phyloP scores from a whole-genome alignment of 2,329 filamentous ascomycete genomes.

The Scedosporium aurantiacum region DNA sequence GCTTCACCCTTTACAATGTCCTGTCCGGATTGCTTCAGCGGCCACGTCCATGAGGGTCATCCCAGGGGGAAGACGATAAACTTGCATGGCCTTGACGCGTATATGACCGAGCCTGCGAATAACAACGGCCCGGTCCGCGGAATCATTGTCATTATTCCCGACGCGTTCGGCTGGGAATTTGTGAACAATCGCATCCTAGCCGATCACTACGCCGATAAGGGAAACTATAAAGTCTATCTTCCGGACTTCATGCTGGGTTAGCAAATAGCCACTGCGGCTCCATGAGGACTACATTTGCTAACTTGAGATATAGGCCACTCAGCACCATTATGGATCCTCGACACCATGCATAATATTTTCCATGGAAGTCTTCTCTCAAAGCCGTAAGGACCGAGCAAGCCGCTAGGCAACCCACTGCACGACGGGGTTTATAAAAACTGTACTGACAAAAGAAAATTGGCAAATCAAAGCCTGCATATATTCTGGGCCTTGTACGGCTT shows the following conservation, averaged over 20 bases:
- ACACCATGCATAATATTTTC: constrained; percentile 16
- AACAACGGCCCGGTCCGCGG: constrained; percentile 25
- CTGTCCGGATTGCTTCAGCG: constrained; percentile 34
- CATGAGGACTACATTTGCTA: no score
- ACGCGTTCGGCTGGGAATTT: constrained; percentile 45
- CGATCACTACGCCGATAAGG: constrained; percentile 41
- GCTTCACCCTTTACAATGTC: constrained; percentile 16
- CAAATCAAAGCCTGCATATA: constrained; percentile 14
- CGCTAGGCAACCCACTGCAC: no score
- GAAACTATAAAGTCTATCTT: constrained; percentile 37
- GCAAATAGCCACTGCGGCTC: not conserved
- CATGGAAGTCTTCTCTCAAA: constrained; percentile 16
- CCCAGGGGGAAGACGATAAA: constrained; percentile 32
- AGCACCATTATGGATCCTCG: constrained; percentile 20
- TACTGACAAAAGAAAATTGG: no score
- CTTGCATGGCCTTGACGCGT: constrained; percentile 37
- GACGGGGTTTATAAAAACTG: no score
- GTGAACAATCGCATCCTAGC: constrained; percentile 41
- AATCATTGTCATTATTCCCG: constrained; percentile 42
- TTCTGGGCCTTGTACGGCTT: constrained; percentile 15
- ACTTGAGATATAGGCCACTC: constrained; percentile 14
- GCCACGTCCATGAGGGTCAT: constrained; percentile 29
- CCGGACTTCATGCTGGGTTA: constrained; percentile 42
- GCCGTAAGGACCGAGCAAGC: constrained; percentile 15
- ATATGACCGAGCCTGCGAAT: constrained; percentile 27